Evolutionary conservation across 768 basidiomycete species (phyloP), one percentile per base, ranked within the genome.

Genomic region (Leccinum subtestaceum): DNA sequence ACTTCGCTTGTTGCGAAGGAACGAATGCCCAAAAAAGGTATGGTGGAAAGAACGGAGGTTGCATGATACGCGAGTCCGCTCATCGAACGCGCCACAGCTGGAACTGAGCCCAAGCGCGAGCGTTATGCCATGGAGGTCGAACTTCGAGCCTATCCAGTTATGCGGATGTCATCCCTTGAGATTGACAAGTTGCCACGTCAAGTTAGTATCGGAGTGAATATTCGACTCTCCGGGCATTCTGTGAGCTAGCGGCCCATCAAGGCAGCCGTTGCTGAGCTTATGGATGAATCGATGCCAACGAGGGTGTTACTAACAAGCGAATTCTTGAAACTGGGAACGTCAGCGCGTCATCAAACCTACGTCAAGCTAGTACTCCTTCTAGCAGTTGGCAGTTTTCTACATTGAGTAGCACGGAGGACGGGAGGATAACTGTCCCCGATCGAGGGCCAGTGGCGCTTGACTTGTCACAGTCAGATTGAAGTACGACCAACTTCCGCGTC

Each of bases 121-220:
- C 11, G 40, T 11, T 48, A 50, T 49, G 51, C 57, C 29, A 48
- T 25, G 40, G 45, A 43, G 36, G 5, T 15, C 13, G 21, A 21
- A 19, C 5, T 29, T 47, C 21, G 17, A 45, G n/a, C 10, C 9
- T 19, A 43, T 43, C 19, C 10, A 45, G n/a, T 29, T 27, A 34
- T 19, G 49, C 29, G 8, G 8, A 31, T 36, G 46, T 27, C 12
- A 11, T 6, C 31, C 12, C 40, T 38, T 47, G 15, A 21, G n/a
- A 25, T 32, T 34, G 57, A 52, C 57, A 47, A 19, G 52, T 40
- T 25, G 36, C 53, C 45, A 59, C 57, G 61, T 56, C 55, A 52
- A 32, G 43, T 54, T 43, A 46, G 43, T 40, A 32, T 46, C 47
- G 43, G 25, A 23, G 11, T 38, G 21, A 45, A 12, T 11, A 7